A percentile compares a stretch with the other conserved stretches of the same genome.
Evolutionary conservation across 164 flowering plant species (phyloP).

Genomic region (Sextonia rubra): DNA sequence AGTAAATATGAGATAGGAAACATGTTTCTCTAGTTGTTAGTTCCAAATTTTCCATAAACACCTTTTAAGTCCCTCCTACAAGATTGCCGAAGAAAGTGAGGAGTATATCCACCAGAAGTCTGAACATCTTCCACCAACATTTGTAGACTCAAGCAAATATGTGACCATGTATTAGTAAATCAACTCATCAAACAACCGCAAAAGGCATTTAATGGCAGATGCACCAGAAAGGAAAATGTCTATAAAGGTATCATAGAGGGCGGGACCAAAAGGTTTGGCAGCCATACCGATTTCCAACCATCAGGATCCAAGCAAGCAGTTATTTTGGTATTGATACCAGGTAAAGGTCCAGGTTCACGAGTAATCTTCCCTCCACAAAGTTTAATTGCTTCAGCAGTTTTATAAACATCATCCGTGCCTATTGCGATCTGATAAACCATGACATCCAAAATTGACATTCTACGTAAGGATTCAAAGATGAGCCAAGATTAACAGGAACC

Average conservation of each 20-base stretch:
- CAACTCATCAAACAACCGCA: background rate
- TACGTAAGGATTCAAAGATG: background rate
- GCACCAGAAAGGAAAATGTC: background rate
- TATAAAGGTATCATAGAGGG: background rate
- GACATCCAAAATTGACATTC: background rate
- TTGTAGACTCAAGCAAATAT: background rate
- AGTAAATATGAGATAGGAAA: too few relatives aligned
- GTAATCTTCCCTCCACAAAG: conserved; percentile 78
- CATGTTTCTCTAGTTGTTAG: too few relatives aligned
- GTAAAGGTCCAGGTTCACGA: conserved; percentile 95
- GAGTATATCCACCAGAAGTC: background rate
- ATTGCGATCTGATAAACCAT: conserved; percentile 72
- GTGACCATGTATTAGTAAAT: background rate
- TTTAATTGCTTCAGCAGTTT: conserved; percentile 88
- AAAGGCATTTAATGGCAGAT: background rate
- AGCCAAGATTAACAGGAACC: background rate
- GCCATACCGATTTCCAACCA: conserved; percentile 91
- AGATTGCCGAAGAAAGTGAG: too few relatives aligned
- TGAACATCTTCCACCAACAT: background rate
- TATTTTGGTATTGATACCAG: conserved; percentile 92
- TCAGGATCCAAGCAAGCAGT: conserved; percentile 99
- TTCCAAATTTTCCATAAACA: too few relatives aligned
- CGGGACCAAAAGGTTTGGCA: background rate
- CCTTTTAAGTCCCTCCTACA: too few relatives aligned
- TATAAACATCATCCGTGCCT: conserved; percentile 99